These are phyloP conservation scores for Paecilomyces niveus DNA, from an alignment of 2,329 filamentous ascomycete species.

Conservation along the genomic window DNA sequence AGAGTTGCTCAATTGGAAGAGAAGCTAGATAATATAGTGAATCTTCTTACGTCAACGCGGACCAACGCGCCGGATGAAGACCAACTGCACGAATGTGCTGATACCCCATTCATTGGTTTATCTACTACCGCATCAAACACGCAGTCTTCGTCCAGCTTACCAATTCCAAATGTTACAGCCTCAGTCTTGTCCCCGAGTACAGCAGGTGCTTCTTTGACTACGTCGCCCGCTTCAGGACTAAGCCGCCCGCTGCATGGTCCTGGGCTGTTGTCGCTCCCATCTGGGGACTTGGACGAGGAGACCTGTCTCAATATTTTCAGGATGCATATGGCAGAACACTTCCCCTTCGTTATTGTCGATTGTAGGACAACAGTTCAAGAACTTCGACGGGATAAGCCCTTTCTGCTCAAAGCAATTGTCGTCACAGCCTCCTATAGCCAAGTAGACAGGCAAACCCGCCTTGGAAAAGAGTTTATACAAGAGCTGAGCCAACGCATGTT, in stretches of 20 bases:
- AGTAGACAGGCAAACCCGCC: constrained; percentile 13
- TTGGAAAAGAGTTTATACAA: constrained; percentile 18
- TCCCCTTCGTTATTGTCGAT: constrained; percentile 6
- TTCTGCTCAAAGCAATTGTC: constrained; percentile 23
- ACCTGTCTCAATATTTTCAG: neutral
- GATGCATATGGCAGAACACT: constrained; percentile 1
- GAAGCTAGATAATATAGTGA: constrained; percentile 6
- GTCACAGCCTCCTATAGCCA: constrained; percentile 17
- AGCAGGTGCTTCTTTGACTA: neutral
- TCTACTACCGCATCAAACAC: neutral
- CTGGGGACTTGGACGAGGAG: neutral
- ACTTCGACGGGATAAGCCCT: constrained; percentile 15
- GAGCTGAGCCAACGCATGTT: constrained; percentile 20
- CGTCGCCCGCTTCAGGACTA: neutral
- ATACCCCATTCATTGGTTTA: neutral
- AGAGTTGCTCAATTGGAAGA: constrained; percentile 6
- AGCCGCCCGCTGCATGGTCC: neutral
- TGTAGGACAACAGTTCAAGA: constrained; percentile 1
- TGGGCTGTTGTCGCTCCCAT: neutral
- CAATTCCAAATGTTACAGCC: neutral
- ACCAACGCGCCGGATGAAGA: neutral
- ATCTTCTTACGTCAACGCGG: constrained; percentile 1
- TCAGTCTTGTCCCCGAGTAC: neutral
- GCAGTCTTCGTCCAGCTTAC: neutral
- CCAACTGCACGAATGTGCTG: constrained; percentile 1